Evolutionary conservation across 2,329 filamentous ascomycete genomes (phyloP), one percentile per base, ranked within the genome.

Genomic region (Aspergillus floridensis): DNA sequence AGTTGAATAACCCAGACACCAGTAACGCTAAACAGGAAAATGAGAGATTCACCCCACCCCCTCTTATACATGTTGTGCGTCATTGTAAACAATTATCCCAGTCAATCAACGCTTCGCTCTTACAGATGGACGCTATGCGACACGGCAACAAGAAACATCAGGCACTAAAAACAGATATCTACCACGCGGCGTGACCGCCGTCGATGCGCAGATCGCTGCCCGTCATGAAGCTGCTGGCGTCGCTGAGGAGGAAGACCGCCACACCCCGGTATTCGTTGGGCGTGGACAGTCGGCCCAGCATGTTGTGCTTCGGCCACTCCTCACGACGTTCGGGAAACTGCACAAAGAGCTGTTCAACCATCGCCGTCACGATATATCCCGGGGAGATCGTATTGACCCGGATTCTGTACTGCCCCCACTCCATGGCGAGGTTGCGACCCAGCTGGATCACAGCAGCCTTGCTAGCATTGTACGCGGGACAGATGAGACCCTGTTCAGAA

Each of bases 221-320:
- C 10, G 82, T 84, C 80, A 84, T 83, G 70, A 84, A 85, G 60
- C 75, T 79, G 66, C 80, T 82, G 7, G 79, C 79, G 62, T 81
- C 78, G 58, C 77, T 80, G 32, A 81, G 66, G 60, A 81, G 68
- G 64, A 80, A 81, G 41, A 81, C 74, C 0, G 78, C 77, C 0
- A 78, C 78, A 5, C 79, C 88, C 52, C 88, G 84, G 74, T 89
- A 91, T 73, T 92, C 89, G 52, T 86, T 80, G 0, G 89, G 88
- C 22, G 76, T 77, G 69, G 87, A 89, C 60, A 92, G 79, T 35
- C 86, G 82, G 29, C 84, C 86, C 56, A 96, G 81, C 91, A 96
- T 95, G 76, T 96, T 96, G 76, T 93, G 88, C 67, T 83, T 88
- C 16, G 90, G 86, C 92, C 92, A 96, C 61, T 87, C 83, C 8